Percentiles rank a stretch among this genome's conserved stretches.
Evolutionary conservation across 805 yeast genomes (phyloP).

Genomic region (Yamadazyma sp.): DNA sequence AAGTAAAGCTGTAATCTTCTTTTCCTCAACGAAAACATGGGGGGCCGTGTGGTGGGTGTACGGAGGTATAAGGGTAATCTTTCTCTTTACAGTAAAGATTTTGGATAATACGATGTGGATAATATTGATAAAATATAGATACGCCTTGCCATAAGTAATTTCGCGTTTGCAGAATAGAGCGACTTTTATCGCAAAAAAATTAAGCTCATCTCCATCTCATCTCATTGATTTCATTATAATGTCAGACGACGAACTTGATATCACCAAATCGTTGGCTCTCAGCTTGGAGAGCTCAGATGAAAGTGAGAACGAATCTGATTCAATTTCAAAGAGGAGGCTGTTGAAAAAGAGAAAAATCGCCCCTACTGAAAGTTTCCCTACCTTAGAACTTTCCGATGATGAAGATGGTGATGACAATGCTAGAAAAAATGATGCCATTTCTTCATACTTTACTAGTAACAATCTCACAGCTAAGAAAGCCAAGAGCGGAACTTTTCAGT

Average conservation of each 20-base stretch:
- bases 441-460: conserved; percentile 40
- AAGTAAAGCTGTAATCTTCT: conserved; percentile 1
- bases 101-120: no score
- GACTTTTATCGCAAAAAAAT: no score
- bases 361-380: conserved; percentile 42
- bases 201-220: conserved; percentile 13
- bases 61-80: background rate
- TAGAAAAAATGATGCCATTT: conserved; percentile 19
- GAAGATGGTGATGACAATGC: conserved; percentile 37
- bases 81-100: no score
- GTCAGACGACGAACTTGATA: conserved; percentile 44
- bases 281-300: conserved; percentile 37
- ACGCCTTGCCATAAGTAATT: no score
- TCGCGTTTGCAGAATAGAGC: no score
- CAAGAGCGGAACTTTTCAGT: conserved; percentile 80
- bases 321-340: conserved; percentile 19
- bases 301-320: conserved; percentile 1
- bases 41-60: no score
- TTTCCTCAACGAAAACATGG: conserved; percentile 1
- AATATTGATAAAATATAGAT: no score
- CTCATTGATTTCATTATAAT: conserved; percentile 5
- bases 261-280: conserved; percentile 59
- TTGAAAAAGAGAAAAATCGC: conserved; percentile 21
- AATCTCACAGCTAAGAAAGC: conserved; percentile 54
- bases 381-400: conserved; percentile 53